Evolutionary conservation across 1,284 basidiomycete species (phyloP).

Genomic region (Sporisorium graminicola): DNA sequence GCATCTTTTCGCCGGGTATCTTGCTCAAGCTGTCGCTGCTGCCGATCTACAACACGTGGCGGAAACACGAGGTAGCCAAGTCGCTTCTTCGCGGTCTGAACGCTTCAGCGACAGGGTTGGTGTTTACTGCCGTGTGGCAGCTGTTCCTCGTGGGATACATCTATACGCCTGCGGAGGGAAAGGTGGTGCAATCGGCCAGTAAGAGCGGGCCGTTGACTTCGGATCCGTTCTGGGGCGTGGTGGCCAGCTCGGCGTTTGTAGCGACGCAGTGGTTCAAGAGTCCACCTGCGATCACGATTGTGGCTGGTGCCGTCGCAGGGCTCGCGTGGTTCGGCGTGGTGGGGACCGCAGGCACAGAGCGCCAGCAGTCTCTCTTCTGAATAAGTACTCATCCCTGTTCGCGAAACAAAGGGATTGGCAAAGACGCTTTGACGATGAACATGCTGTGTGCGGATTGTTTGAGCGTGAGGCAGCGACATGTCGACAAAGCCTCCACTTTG

Average conservation of each 20-base stretch:
- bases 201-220: slow-evolving; percentile 69
- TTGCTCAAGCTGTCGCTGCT: slow-evolving; percentile 74
- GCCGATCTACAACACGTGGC: slow-evolving; percentile 73
- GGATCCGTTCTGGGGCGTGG: slow-evolving; percentile 72
- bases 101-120: slow-evolving; percentile 74
- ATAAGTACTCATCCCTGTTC: too few species aligned
- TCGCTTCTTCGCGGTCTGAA: slow-evolving; percentile 74
- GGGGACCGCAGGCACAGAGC: slow-evolving; percentile 36
- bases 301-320: slow-evolving; percentile 70
- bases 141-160: slow-evolving; percentile 70
- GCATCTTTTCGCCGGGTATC: slow-evolving; percentile 71
- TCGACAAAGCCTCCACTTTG: slow-evolving; percentile 12
- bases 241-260: slow-evolving; percentile 63
- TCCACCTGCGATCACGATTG: slow-evolving; percentile 70
- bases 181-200: slow-evolving; percentile 36
- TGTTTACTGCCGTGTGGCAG: slow-evolving; percentile 75
- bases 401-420: neutral
- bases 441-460: too few species aligned
- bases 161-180: slow-evolving; percentile 65
- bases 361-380: slow-evolving; percentile 43
- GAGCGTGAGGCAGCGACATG: neutral
- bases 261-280: slow-evolving; percentile 67
- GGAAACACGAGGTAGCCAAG: slow-evolving; percentile 71
- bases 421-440: neutral
- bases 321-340: slow-evolving; percentile 71